A percentile compares a stretch with the other conserved stretches of the same genome.
Evolutionary conservation across 1,284 basidiomycete genomes (phyloP).

Genomic region (Phlebopus sp.): DNA sequence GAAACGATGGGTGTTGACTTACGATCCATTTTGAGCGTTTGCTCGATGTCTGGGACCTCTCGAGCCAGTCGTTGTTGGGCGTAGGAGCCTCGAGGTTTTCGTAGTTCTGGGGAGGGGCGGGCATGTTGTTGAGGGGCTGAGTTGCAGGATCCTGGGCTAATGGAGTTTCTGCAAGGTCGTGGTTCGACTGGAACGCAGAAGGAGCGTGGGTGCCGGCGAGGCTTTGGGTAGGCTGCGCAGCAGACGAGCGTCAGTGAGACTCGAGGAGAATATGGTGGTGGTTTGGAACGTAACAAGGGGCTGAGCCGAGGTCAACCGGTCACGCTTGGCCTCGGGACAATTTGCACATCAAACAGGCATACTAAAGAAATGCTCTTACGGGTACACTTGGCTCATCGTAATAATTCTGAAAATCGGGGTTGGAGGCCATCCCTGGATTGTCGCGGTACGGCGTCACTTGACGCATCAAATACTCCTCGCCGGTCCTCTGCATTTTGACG

Average conservation of each 20-base stretch:
- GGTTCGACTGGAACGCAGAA: conserved; percentile 22
- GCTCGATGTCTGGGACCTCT: conserved; percentile 26
- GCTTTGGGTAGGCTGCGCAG: conserved; percentile 24
- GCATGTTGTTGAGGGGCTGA: conserved; percentile 22
- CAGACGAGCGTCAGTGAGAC: conserved; percentile 6
- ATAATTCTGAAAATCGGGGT: conserved; percentile 31
- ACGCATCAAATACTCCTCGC: conserved; percentile 28
- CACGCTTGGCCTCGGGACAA: conserved; percentile 8
- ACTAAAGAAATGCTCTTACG: conserved; percentile 15
- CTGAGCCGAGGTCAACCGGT: conserved; percentile 1
- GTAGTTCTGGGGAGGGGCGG: conserved; percentile 24
- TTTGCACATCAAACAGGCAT: no score
- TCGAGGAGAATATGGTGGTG: no score
- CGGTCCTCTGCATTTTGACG: conserved; percentile 21
- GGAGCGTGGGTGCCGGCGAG: conserved; percentile 28
- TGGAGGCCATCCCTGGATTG: conserved; percentile 13
- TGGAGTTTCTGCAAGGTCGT: conserved; percentile 18
- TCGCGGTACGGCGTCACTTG: conserved; percentile 29
- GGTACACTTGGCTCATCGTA: conserved; percentile 25
- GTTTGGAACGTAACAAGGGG: neutral
- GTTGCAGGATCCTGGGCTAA: conserved; percentile 26
- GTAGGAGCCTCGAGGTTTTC: conserved; percentile 25
- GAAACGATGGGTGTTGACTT: conserved; percentile 9
- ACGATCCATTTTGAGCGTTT: conserved; percentile 34
- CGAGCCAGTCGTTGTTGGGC: conserved; percentile 33